A percentile compares a stretch with the other conserved stretches of the same genome.
Evolutionary conservation across 495 filamentous ascomycete species (phyloP).

Genomic region (Elasticomyces elasticus): DNA sequence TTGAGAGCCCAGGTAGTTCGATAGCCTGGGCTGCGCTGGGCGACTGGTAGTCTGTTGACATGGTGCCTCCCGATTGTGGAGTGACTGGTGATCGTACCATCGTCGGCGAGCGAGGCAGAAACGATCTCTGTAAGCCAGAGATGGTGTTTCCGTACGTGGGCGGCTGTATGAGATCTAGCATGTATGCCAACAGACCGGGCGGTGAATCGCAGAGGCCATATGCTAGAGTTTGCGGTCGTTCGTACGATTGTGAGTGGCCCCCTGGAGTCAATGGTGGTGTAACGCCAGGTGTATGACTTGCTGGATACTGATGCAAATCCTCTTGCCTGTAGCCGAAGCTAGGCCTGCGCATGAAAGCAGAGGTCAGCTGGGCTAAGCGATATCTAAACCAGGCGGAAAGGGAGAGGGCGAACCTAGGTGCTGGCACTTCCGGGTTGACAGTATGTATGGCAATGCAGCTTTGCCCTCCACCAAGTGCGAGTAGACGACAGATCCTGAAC

Average conservation of each 20-base stretch:
- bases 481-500: slow-evolving; percentile 30
- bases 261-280: slow-evolving; percentile 6
- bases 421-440: slow-evolving; percentile 29
- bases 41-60: background rate
- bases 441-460: slow-evolving; percentile 32
- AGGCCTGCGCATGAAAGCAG: slow-evolving; percentile 19
- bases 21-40: slow-evolving; percentile 7
- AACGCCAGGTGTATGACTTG: background rate
- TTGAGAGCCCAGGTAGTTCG: slow-evolving; percentile 3
- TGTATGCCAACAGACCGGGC: slow-evolving; percentile 26
- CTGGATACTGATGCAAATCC: slow-evolving; percentile 1
- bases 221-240: slow-evolving; percentile 29
- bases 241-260: background rate
- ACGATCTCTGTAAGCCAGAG: no score
- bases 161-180: slow-evolving; percentile 28
- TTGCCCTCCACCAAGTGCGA: slow-evolving; percentile 26
- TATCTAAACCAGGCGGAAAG: slow-evolving; percentile 24
- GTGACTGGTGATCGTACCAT: background rate
- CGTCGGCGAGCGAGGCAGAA: background rate
- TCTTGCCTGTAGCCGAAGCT: slow-evolving; percentile 29
- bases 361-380: slow-evolving; percentile 23
- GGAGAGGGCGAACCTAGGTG: slow-evolving; percentile 15
- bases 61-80: background rate
- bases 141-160: background rate
- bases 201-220: slow-evolving; percentile 34